Evolutionary conservation across 345 rosid genomes (phyloP).

Genomic region (Syzygium oleosum): DNA sequence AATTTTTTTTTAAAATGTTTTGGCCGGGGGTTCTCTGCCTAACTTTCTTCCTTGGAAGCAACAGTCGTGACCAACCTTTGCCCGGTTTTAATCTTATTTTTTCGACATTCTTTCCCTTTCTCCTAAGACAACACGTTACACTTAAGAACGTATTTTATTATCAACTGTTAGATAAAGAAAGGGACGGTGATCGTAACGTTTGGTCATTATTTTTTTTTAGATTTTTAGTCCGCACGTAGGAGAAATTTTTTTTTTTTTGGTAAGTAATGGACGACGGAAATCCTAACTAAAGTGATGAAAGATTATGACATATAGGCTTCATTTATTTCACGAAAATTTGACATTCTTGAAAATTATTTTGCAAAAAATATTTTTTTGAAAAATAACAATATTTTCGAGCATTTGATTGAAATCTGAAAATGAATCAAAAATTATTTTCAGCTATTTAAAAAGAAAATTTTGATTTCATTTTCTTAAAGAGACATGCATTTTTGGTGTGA

Average conservation of each 20-base stretch:
- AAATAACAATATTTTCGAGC: too few species aligned
- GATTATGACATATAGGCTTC: too few species aligned
- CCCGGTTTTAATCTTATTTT: not conserved
- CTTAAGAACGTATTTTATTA: not conserved
- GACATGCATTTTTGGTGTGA: too few species aligned
- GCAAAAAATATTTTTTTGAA: too few species aligned
- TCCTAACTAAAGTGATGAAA: too few species aligned
- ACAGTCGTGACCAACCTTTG: not conserved
- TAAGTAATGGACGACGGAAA: not conserved
- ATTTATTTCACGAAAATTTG: too few species aligned
- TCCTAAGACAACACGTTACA: not conserved
- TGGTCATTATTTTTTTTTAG: not conserved
- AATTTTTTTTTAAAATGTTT: not conserved
- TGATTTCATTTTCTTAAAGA: too few species aligned
- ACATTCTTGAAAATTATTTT: too few species aligned
- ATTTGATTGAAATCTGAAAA: too few species aligned
- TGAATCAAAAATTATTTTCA: too few species aligned
- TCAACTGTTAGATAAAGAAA: not conserved
- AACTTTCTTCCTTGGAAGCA: not conserved
- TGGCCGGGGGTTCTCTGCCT: not conserved
- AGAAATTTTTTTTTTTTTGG: not conserved
- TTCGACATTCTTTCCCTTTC: not conserved
- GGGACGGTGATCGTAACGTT: not conserved
- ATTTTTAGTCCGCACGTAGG: not conserved
- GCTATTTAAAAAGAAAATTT: too few species aligned